phyloP scores from a whole-genome alignment of 1,284 basidiomycete genomes.

The Microbotryum violaceum region DNA sequence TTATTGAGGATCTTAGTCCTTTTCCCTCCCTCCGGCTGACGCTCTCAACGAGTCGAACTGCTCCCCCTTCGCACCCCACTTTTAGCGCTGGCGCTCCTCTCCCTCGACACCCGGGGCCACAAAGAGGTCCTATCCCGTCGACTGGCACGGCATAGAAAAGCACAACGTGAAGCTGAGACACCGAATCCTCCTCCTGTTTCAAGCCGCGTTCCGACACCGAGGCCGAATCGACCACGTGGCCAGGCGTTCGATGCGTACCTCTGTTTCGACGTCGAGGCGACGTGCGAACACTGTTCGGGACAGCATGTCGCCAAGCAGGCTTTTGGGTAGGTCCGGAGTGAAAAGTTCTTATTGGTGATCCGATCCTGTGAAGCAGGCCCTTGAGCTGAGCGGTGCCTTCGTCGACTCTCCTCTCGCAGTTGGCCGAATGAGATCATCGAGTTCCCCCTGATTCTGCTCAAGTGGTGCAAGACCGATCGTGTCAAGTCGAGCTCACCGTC shows the following conservation, averaged over 20 bases:
- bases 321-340: slow-evolving; percentile 9
- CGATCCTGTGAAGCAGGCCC: too few relatives aligned
- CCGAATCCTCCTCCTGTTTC: neutral
- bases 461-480: slow-evolving; percentile 50
- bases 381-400: neutral
- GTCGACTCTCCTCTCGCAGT: slow-evolving; percentile 31
- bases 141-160: slow-evolving; percentile 26
- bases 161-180: neutral
- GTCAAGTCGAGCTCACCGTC: neutral
- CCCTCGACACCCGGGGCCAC: slow-evolving; percentile 37
- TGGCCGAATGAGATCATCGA: slow-evolving; percentile 93
- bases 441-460: slow-evolving; percentile 76
- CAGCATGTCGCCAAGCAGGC: slow-evolving; percentile 11
- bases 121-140: slow-evolving; percentile 35
- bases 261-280: slow-evolving; percentile 78
- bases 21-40: neutral
- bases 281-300: slow-evolving; percentile 52
- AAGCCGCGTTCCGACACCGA: neutral
- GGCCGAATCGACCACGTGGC: slow-evolving; percentile 6
- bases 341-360: too few relatives aligned
- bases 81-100: slow-evolving; percentile 30
- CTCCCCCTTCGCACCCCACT: slow-evolving; percentile 1
- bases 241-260: slow-evolving; percentile 43
- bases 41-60: neutral
- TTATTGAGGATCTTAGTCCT: neutral